These are phyloP conservation scores for Amanita molliuscula DNA, from an alignment of 768 basidiomycete genomes.

Conservation along the genomic window DNA sequence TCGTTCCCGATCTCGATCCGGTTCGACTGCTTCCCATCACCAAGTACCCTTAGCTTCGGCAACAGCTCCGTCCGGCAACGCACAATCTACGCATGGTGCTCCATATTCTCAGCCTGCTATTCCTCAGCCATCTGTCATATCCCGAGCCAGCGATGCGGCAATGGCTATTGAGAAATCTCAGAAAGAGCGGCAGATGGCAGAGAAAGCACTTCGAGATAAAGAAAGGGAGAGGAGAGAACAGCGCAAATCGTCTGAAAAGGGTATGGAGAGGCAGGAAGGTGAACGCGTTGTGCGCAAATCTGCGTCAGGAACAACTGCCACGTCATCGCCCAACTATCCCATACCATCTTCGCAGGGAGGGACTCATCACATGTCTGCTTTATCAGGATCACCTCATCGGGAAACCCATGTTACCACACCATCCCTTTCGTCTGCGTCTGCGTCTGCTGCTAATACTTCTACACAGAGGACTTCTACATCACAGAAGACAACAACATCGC, in stretches of 20 bases:
- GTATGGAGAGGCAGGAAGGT: conserved; percentile 13
- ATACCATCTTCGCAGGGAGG: background rate
- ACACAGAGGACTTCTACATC: background rate
- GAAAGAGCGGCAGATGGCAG: conserved; percentile 20
- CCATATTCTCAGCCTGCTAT: conserved; percentile 8
- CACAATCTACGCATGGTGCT: conserved; percentile 8
- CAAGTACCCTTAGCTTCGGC: conserved; percentile 11
- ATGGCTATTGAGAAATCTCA: conserved; percentile 37
- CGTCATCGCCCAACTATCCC: background rate
- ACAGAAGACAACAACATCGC: background rate
- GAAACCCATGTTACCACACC: background rate
- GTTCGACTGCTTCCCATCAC: conserved; percentile 11
- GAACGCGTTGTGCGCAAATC: conserved; percentile 3
- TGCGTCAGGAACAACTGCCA: background rate
- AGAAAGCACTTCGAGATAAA: conserved; percentile 15
- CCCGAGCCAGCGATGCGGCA: conserved; percentile 43
- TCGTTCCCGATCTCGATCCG: conserved; percentile 14
- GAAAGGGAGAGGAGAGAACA: conserved; percentile 14
- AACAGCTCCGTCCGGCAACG: conserved; percentile 8
- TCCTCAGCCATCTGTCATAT: conserved; percentile 17
- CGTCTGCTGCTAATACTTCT: background rate
- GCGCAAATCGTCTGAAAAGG: conserved; percentile 17
- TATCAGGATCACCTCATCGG: background rate
- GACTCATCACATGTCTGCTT: background rate
- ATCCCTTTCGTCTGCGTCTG: conserved; percentile 1